Conservation (phyloP, 495 filamentous ascomycete genomes). For the Zalerion maritima region DNA sequence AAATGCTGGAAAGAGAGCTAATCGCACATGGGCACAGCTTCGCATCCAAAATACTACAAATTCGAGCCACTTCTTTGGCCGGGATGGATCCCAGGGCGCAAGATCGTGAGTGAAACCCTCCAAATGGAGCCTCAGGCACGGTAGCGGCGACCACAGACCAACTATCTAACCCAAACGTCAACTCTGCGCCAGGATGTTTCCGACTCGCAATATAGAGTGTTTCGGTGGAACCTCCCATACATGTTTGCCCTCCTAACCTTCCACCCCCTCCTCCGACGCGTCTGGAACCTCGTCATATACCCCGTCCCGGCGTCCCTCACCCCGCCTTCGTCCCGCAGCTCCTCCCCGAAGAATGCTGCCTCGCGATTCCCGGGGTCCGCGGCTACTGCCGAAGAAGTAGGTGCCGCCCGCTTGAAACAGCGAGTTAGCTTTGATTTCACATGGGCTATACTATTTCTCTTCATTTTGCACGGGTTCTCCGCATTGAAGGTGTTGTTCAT, state of each 20-base stretch:
- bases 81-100: conserved; percentile 92
- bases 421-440: conserved; percentile 71
- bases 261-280: conserved; percentile 62
- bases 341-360: too few relatives aligned
- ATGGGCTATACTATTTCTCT: conserved; percentile 68
- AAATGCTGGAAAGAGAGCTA: conserved; percentile 3
- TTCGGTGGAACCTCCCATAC: conserved; percentile 76
- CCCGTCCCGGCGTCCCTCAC: conserved; percentile 11
- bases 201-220: conserved; percentile 75
- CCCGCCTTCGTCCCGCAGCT: conserved; percentile 8
- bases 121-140: too few relatives aligned
- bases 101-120: conserved; percentile 49
- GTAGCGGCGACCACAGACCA: too few relatives aligned
- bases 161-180: too few relatives aligned
- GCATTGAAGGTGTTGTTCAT: conserved; percentile 69
- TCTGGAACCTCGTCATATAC: conserved; percentile 40
- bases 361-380: too few relatives aligned
- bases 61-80: conserved; percentile 55
- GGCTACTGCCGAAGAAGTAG: conserved; percentile 30
- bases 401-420: conserved; percentile 53
- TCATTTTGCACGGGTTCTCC: conserved; percentile 72
- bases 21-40: conserved; percentile 35
- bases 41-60: conserved; percentile 64
- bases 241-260: conserved; percentile 53
- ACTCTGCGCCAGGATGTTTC: conserved; percentile 56